phyloP scores from a whole-genome alignment of 176 grass and related monocot species.

The Oryza australiensis region DNA sequence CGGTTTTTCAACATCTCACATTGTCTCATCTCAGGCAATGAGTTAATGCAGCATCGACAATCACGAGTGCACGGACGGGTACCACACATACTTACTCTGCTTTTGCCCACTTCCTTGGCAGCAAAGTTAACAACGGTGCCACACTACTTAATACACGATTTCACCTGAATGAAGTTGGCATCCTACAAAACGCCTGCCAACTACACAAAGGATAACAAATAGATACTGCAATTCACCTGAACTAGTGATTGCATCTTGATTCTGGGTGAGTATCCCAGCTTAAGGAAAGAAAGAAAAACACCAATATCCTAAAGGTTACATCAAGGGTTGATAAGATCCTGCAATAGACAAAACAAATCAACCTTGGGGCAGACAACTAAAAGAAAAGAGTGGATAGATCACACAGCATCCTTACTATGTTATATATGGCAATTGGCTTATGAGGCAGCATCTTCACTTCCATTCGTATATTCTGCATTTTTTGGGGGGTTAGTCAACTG shows the following conservation, averaged over 20 bases:
- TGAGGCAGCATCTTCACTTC: slow-evolving; percentile 39
- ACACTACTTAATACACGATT: neutral
- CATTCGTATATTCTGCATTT: slow-evolving; percentile 71
- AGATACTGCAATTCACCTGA: neutral
- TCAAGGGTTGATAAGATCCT: slow-evolving; percentile 13
- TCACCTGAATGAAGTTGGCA: neutral
- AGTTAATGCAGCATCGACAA: neutral
- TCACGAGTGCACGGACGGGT: neutral
- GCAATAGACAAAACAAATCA: neutral
- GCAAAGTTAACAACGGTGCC: neutral
- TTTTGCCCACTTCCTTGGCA: neutral
- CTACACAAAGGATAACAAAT: slow-evolving; percentile 14
- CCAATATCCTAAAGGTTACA: neutral
- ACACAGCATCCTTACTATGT: slow-evolving; percentile 5
- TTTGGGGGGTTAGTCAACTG: neutral
- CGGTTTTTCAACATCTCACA: neutral
- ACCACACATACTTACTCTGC: neutral
- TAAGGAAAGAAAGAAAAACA: neutral
- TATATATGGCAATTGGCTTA: slow-evolving; percentile 2
- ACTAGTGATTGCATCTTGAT: neutral
- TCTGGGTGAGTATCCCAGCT: neutral
- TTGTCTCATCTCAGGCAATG: neutral
- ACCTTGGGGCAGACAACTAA: neutral
- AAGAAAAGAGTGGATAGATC: neutral
- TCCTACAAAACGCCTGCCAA: slow-evolving; percentile 9